Percentiles rank a stretch among this genome's conserved stretches.
Evolutionary conservation across 495 filamentous ascomycete genomes (phyloP).

Genomic region (Neurospora cerealis): DNA sequence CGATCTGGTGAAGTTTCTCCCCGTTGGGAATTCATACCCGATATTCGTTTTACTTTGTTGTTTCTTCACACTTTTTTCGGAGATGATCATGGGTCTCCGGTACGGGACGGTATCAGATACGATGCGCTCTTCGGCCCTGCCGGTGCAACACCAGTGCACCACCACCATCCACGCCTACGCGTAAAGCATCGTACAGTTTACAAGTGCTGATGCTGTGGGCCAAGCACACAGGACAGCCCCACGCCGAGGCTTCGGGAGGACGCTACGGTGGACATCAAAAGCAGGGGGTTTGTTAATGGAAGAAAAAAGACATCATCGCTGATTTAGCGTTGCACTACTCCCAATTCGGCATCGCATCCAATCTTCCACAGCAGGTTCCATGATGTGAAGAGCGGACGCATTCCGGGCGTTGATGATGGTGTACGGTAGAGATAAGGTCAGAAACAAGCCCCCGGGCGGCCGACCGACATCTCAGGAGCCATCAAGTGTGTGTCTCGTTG

Average conservation of each 20-base stretch:
- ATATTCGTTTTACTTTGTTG: not conserved
- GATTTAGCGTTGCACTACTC: not conserved
- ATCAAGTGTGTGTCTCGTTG: not conserved
- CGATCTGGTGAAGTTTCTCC: not conserved
- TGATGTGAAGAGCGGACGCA: not conserved
- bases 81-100: not conserved
- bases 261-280: not conserved
- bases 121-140: not conserved
- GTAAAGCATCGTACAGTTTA: not conserved
- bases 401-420: not conserved
- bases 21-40: not conserved
- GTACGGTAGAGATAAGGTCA: not conserved
- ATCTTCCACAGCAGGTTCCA: not conserved
- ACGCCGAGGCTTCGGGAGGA: not conserved
- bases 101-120: not conserved
- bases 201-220: not conserved
- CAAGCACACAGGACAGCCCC: not conserved
- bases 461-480: not conserved
- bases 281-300: not conserved
- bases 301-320: not conserved
- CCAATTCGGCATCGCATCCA: not conserved
- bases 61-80: not conserved
- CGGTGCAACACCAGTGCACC: not conserved
- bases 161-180: not conserved
- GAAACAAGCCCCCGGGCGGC: not conserved